These are phyloP conservation scores for Chaetoceros muelleri DNA, from an alignment of 108 stramenopile genomes.

Conservation along the genomic window DNA sequence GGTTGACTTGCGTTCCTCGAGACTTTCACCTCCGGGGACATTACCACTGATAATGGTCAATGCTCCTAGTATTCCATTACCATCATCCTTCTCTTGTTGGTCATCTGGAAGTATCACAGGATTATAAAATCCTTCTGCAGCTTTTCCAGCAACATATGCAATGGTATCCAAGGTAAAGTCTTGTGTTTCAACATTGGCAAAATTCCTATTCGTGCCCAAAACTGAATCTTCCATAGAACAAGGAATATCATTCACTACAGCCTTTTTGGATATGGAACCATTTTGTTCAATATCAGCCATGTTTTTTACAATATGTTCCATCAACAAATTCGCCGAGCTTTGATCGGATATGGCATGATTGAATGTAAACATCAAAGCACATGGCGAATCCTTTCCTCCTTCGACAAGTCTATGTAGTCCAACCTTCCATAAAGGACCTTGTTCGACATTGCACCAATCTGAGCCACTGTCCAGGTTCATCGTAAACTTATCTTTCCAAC, in stretches of 20 bases:
- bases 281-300: constrained; percentile 38
- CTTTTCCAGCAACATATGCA: constrained; percentile 63
- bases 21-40: constrained; percentile 62
- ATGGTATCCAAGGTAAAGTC: constrained; percentile 41
- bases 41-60: constrained; percentile 65
- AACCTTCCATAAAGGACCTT: constrained; percentile 63
- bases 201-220: constrained; percentile 37
- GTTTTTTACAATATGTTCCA: constrained; percentile 53
- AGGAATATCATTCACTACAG: constrained; percentile 39
- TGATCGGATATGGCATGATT: constrained; percentile 87
- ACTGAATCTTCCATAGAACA: constrained; percentile 70
- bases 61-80: constrained; percentile 41
- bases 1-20: constrained; percentile 33
- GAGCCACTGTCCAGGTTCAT: constrained; percentile 62
- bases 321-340: constrained; percentile 52
- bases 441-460: constrained; percentile 35
- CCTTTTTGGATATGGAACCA: constrained; percentile 16
- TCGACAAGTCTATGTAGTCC: constrained; percentile 40
- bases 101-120: constrained; percentile 77
- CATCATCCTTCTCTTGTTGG: constrained; percentile 13
- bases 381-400: constrained; percentile 17
- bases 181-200: constrained; percentile 25
- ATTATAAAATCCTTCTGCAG: constrained; percentile 58
- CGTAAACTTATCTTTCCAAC: constrained; percentile 51
- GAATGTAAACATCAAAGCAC: constrained; percentile 63